A percentile compares a stretch with the other conserved stretches of the same genome.
Evolutionary conservation across 2,329 filamentous ascomycete genomes (phyloP).

Genomic region (Fusarium udum): DNA sequence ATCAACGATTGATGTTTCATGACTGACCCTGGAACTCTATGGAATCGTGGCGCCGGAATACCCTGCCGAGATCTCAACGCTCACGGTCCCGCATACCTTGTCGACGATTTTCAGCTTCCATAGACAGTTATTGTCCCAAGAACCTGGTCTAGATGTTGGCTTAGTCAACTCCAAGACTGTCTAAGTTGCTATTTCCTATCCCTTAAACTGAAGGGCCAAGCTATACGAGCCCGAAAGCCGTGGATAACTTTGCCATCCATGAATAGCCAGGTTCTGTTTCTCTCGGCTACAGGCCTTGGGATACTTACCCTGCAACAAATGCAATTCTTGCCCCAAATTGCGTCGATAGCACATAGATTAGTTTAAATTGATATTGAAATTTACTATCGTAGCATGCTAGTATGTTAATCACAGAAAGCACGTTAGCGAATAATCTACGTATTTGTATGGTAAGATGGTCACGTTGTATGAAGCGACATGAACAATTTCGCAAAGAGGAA

Average conservation of each 20-base stretch:
- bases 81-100: conserved; percentile 18
- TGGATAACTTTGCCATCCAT: background rate
- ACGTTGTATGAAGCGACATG: background rate
- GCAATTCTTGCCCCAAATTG: background rate
- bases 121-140: conserved; percentile 14
- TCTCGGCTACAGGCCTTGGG: background rate
- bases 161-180: background rate
- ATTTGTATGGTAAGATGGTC: background rate
- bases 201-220: background rate
- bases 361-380: background rate
- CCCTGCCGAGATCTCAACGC: conserved; percentile 22
- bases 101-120: conserved; percentile 26
- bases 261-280: background rate
- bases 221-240: background rate
- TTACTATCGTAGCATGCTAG: background rate
- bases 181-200: background rate
- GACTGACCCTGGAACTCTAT: conserved; percentile 3
- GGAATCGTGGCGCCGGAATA: conserved; percentile 27
- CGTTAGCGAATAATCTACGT: background rate
- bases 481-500: background rate
- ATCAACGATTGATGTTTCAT: conserved; percentile 12
- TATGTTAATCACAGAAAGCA: background rate
- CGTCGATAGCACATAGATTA: background rate
- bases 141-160: conserved; percentile 5
- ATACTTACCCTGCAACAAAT: conserved; percentile 19